Evolutionary conservation across 306 rosid genomes (phyloP).

Genomic region (Prunus armeniaca): DNA sequence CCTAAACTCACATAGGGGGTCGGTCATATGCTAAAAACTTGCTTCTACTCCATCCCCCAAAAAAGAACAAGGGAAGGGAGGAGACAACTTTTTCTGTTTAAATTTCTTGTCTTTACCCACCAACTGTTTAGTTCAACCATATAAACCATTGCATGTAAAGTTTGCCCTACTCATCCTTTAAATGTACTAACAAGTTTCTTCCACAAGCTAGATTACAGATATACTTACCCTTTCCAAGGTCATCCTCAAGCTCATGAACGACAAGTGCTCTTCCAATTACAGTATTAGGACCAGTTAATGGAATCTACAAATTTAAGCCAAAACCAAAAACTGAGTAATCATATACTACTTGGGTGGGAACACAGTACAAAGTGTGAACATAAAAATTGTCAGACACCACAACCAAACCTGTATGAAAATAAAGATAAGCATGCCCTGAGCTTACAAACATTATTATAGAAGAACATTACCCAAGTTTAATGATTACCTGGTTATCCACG

Average conservation of each 20-base stretch:
- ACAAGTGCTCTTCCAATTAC: slow-evolving; percentile 86
- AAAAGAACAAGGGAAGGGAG: neutral
- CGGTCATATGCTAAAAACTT: neutral
- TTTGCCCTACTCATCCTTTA: neutral
- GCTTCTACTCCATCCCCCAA: neutral
- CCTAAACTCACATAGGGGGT: neutral
- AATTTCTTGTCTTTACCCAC: neutral
- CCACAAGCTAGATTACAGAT: slow-evolving; percentile 3
- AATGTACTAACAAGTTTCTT: neutral
- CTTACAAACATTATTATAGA: neutral
- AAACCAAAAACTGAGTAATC: neutral
- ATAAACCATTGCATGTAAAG: neutral
- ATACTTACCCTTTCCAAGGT: slow-evolving; percentile 78
- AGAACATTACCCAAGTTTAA: slow-evolving; percentile 1
- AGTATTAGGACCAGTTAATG: slow-evolving; percentile 66
- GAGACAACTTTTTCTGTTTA: neutral
- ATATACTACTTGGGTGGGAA: slow-evolving; percentile 13
- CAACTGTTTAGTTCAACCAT: neutral
- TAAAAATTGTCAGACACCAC: neutral
- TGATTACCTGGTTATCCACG: slow-evolving; percentile 66
- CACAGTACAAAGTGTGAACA: neutral
- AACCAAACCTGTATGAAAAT: neutral
- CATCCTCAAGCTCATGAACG: slow-evolving; percentile 84
- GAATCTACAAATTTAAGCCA: slow-evolving; percentile 50
- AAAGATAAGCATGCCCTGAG: neutral